Base-by-base conservation (phyloP, 164 flowering plant species). In the Aristolochia contorta region DNA sequence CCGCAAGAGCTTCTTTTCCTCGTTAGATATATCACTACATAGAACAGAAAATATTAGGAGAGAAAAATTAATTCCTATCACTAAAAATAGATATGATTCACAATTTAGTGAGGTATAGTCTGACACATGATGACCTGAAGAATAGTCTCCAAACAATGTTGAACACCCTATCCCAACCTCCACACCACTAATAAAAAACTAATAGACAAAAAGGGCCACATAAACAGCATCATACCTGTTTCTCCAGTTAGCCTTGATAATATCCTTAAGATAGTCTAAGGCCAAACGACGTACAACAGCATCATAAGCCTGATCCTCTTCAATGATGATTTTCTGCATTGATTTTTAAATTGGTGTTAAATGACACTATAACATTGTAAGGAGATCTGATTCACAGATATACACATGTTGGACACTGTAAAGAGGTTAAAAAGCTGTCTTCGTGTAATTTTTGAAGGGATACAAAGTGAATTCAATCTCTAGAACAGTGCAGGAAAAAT, bases 191-290 rank as follows among this genome's bases (percentile, higher is more conserved):
- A 33, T 12, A 16, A 32, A 16, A 24, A 56, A 56, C 7, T 13
- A 32, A 7, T 3, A 32, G 7, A 32, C 3, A 7, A 32, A 32
- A 8, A 37, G 10, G 43, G 7, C 43, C 43, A 30, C 58, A 24
- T 56, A 56, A 46, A 56, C 15, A 7, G 58, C 24, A 32, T 27
- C 45, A 30, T 46, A 22, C 45, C 58, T 56, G 12, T 33, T 76
- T 70, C 96, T 79, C 99, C 99, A 90, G 62, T 85, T 80, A 16
- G 95, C 85, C 68, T 67, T 88, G 51, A 90, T 66, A 64, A 84
- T 81, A 56, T 93, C 90, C 79, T 93, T 93, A 47, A 93, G 84
- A 66, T 86, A 90, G 37, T 90, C 91, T 0, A 97, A 81, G 20
- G 99, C 97, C 86, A 90, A 66, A 23, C 90, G 71, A 27, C 97